phyloP scores from a whole-genome alignment of 1,284 basidiomycete species.

The Psilocybe mexicana region DNA sequence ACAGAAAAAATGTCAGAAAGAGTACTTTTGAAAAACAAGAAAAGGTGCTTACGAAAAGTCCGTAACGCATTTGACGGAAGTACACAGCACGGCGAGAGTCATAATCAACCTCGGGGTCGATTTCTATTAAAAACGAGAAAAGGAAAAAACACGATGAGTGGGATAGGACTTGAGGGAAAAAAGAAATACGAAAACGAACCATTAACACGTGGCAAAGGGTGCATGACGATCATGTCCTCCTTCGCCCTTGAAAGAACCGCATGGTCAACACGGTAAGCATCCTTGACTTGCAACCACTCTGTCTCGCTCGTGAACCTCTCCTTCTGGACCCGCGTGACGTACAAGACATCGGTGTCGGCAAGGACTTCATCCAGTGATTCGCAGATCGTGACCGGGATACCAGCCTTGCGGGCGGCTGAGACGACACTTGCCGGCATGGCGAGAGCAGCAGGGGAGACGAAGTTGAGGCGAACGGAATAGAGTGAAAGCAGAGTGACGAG shows the following conservation, averaged over 20 bases:
- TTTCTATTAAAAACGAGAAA: conserved; percentile 57
- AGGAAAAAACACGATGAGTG: background rate
- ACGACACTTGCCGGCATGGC: conserved; percentile 91
- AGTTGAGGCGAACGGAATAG: conserved; percentile 95
- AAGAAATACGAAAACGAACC: conserved; percentile 46
- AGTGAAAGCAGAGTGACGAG: conserved; percentile 91
- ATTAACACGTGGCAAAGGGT: conserved; percentile 92
- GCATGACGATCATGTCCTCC: conserved; percentile 98
- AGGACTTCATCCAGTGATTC: conserved; percentile 90
- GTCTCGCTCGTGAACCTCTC: conserved; percentile 85
- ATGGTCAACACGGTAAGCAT: conserved; percentile 93
- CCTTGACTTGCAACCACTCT: conserved; percentile 92
- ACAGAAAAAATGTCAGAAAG: background rate
- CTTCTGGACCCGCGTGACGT: conserved; percentile 95
- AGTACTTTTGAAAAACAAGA: background rate
- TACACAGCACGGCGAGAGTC: conserved; percentile 93
- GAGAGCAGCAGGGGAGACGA: conserved; percentile 90
- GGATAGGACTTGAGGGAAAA: background rate
- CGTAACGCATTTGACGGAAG: conserved; percentile 99
- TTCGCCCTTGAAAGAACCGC: conserved; percentile 90
- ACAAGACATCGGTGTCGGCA: conserved; percentile 93
- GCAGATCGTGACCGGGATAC: conserved; percentile 79
- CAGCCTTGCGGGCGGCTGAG: conserved; percentile 79
- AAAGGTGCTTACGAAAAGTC: conserved; percentile 79
- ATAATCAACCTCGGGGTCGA: conserved; percentile 98